Evolutionary conservation across 2,329 filamentous ascomycete species (phyloP).

Genomic region (Lasiodiplodia theobromae): DNA sequence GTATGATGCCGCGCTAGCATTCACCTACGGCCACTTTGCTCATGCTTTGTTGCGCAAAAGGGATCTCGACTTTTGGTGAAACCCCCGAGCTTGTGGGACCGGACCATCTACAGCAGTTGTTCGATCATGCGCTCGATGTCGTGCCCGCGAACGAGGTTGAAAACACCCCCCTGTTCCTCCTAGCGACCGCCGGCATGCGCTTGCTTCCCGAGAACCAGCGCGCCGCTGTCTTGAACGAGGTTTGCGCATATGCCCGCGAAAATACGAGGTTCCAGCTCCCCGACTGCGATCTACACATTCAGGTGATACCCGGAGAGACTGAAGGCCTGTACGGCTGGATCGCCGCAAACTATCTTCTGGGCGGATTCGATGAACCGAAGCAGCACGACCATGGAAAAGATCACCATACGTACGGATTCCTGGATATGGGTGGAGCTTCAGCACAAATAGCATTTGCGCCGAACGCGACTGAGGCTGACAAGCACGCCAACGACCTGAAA

Average conservation of each 20-base stretch:
- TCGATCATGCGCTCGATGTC: slow-evolving; percentile 80
- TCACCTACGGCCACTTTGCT: neutral
- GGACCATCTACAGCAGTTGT: slow-evolving; percentile 79
- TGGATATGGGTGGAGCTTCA: slow-evolving; percentile 98
- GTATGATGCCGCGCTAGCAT: slow-evolving; percentile 49
- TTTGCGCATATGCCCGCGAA: slow-evolving; percentile 81
- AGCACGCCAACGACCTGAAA: slow-evolving; percentile 89
- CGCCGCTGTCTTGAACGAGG: slow-evolving; percentile 73
- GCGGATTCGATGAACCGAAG: slow-evolving; percentile 81
- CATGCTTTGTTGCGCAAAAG: slow-evolving; percentile 41
- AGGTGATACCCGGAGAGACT: slow-evolving; percentile 94
- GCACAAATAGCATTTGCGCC: slow-evolving; percentile 98
- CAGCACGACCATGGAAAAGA: slow-evolving; percentile 81
- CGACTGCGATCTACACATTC: slow-evolving; percentile 88
- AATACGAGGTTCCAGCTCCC: slow-evolving; percentile 84
- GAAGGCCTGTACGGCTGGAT: slow-evolving; percentile 98
- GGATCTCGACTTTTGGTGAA: slow-evolving; percentile 86
- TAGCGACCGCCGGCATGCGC: slow-evolving; percentile 95
- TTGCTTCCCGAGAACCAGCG: slow-evolving; percentile 79
- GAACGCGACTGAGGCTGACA: slow-evolving; percentile 86
- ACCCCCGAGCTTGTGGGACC: slow-evolving; percentile 77
- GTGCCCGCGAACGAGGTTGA: slow-evolving; percentile 78
- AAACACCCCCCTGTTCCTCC: slow-evolving; percentile 90
- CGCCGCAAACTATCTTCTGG: slow-evolving; percentile 92
- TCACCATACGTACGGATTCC: slow-evolving; percentile 94